Conservation (phyloP, 2,329 filamentous ascomycete genomes). For the Penicillium sp. region DNA sequence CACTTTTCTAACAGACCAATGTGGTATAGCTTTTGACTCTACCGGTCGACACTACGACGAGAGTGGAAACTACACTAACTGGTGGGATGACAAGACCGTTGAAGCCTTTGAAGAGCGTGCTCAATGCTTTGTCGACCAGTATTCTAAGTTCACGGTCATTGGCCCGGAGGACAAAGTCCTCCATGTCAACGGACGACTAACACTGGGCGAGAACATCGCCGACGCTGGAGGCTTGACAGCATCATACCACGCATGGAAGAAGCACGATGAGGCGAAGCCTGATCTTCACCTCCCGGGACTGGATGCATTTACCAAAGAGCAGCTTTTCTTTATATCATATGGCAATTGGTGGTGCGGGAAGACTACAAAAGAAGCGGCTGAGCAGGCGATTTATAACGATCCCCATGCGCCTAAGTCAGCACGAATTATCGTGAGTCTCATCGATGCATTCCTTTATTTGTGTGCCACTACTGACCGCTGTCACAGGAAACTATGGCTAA, state of each 20-base stretch:
- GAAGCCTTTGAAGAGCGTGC: conserved; percentile 57
- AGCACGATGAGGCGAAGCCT: conserved; percentile 51
- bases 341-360: conserved; percentile 67
- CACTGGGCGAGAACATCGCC: conserved; percentile 68
- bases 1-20: conserved; percentile 1
- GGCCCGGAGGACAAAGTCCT: conserved; percentile 56
- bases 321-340: conserved; percentile 67
- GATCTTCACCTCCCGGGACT: conserved; percentile 59
- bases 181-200: conserved; percentile 62
- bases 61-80: conserved; percentile 62
- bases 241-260: conserved; percentile 64
- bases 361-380: conserved; percentile 56
- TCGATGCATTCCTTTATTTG: not conserved
- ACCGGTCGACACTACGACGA: conserved; percentile 63
- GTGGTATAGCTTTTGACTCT: conserved; percentile 58
- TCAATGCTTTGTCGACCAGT: conserved; percentile 68
- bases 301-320: conserved; percentile 61
- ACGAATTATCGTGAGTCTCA: conserved; percentile 48
- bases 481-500: conserved; percentile 60
- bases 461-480: not conserved
- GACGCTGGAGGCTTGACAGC: conserved; percentile 66
- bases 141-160: conserved; percentile 58
- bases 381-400: conserved; percentile 60
- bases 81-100: conserved; percentile 64
- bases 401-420: conserved; percentile 64